phyloP scores from a whole-genome alignment of 306 rosid species.

The Casuarina cunninghamiana region DNA sequence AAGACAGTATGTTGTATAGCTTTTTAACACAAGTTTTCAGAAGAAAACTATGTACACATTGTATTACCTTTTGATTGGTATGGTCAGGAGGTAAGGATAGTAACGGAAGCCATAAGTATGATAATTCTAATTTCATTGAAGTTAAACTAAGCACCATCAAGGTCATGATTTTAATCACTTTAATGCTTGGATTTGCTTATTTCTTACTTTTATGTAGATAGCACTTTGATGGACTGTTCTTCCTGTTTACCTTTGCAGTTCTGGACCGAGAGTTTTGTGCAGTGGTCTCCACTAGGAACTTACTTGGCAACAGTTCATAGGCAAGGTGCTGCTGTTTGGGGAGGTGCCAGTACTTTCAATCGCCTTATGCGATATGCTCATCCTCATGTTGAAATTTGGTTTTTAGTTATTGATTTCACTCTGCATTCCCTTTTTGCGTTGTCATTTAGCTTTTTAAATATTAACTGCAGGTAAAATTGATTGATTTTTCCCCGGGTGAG shows the following conservation, averaged over 20 bases:
- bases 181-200: not conserved
- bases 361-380: slow-evolving; percentile 90
- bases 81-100: too few species aligned
- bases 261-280: slow-evolving; percentile 93
- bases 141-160: too few species aligned
- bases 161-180: too few species aligned
- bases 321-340: slow-evolving; percentile 97
- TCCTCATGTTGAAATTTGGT: slow-evolving; percentile 55
- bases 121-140: too few species aligned
- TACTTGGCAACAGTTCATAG: slow-evolving; percentile 87
- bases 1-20: too few species aligned
- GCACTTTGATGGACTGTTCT: not conserved
- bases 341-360: slow-evolving; percentile 69
- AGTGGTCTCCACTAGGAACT: slow-evolving; percentile 93
- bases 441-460: slow-evolving; percentile 1
- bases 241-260: slow-evolving; percentile 45
- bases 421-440: not conserved
- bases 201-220: slow-evolving; percentile 3
- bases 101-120: too few species aligned
- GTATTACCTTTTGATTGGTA: too few species aligned
- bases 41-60: too few species aligned
- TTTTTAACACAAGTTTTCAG: too few species aligned
- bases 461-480: slow-evolving; percentile 64
- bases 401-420: not conserved
- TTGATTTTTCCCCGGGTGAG: slow-evolving; percentile 92